phyloP scores from a whole-genome alignment of 2,329 filamentous ascomycete species.

The Plectosphaerella cucumerina region DNA sequence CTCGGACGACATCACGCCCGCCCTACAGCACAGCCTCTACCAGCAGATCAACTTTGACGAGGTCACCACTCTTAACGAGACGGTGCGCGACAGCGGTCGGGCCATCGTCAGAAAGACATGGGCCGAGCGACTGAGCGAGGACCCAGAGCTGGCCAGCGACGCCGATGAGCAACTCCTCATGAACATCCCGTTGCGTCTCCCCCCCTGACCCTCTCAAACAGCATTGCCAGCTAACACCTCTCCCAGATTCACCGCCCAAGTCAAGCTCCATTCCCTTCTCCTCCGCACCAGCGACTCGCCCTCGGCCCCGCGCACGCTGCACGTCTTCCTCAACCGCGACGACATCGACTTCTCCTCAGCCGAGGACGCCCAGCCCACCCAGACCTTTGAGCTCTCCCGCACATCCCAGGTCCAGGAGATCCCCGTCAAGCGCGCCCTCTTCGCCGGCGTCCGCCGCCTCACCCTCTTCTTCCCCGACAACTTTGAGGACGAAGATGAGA shows the following conservation, averaged over 20 bases:
- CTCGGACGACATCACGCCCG: conserved; percentile 86
- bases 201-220: not conserved
- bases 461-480: conserved; percentile 91
- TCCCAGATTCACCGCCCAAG: conserved; percentile 83
- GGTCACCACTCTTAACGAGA: conserved; percentile 82
- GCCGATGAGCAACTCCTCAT: conserved; percentile 93
- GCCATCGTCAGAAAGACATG: conserved; percentile 86
- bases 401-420: conserved; percentile 83
- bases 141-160: conserved; percentile 79
- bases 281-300: conserved; percentile 70
- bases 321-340: conserved; percentile 82
- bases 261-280: conserved; percentile 87
- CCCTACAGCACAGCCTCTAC: conserved; percentile 86
- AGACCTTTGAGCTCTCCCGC: conserved; percentile 72
- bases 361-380: conserved; percentile 64
- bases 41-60: conserved; percentile 86
- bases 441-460: conserved; percentile 79
- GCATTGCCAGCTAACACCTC: not conserved
- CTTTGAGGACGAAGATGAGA: conserved; percentile 81
- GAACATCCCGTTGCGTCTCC: conserved; percentile 71
- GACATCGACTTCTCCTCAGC: conserved; percentile 81
- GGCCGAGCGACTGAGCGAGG: conserved; percentile 67
- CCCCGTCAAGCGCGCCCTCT: conserved; percentile 80
- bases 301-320: conserved; percentile 75
- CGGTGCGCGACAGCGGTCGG: conserved; percentile 61